Evolutionary conservation across 352 stramenopile species (phyloP), one percentile per base, ranked within the genome.

Genomic region (Globisporangium canariense): DNA sequence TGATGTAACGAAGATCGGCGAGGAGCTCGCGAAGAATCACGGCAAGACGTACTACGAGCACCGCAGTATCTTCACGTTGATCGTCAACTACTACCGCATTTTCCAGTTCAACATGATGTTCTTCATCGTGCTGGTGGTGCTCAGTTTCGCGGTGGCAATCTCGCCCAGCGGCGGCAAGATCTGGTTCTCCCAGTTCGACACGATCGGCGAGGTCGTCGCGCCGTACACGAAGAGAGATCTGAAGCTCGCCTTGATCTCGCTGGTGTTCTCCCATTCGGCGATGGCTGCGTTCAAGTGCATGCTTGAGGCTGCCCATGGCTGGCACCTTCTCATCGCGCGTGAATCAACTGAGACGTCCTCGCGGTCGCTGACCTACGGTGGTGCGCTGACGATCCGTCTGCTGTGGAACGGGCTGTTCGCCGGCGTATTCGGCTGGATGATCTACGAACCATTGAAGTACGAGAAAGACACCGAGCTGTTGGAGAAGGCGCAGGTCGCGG

Each of bases 101-200:
- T 91, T 91, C 68, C 79, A 91, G 69, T 89, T 89, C 71, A 89
- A 91, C 78, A 78, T 89, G 63, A 85, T 89, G 75, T 90, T 88
- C 60, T 74, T 90, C 68, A 75, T 88, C 57, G 66, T 76, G 11
- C 73, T 90, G 5, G 76, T 83, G 59, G 76, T 84, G n/a, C 69
- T 90, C 22, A 73, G 58, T 45, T 90, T 86, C 49, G 79, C 81
- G 22, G 70, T 77, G 43, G 69, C 81, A 41, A 86, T 90, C 58
- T 90, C 81, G 9, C 81, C 81, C 0, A 76, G 68, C 55, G 81
- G 81, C 25, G 81, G 76, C 10, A 66, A 86, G 58, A 65, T 72
- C 47, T 81, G 77, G 71, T 90, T 90, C 43, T 66, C 68, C 5
- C 81, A 90, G 53, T 90, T 90, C 50, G 71, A 46, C 34, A 75